These are phyloP conservation scores for Calonectria pseudoturangicola DNA, from an alignment of 2,329 filamentous ascomycete genomes.

Conservation along the genomic window DNA sequence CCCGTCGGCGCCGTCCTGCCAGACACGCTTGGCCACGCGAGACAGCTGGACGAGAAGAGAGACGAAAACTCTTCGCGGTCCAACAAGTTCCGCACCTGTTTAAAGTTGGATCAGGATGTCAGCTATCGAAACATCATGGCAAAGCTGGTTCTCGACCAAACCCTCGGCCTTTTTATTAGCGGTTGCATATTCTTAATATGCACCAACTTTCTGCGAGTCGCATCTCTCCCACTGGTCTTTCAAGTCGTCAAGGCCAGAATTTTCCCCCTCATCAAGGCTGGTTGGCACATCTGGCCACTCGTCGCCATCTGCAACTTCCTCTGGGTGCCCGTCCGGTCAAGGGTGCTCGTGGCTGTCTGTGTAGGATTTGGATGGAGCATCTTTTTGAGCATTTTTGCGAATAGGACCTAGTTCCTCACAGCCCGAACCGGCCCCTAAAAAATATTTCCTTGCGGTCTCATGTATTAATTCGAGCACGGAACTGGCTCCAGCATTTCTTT, in stretches of 20 bases:
- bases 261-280: constrained; percentile 57
- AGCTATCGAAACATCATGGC: constrained; percentile 59
- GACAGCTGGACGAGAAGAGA: constrained; percentile 49
- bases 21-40: constrained; percentile 43
- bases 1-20: constrained; percentile 49
- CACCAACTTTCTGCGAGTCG: constrained; percentile 59
- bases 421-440: not conserved
- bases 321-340: constrained; percentile 60
- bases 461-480: constrained; percentile 15
- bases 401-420: constrained; percentile 44
- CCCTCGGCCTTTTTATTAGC: constrained; percentile 59
- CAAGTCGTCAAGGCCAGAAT: constrained; percentile 55
- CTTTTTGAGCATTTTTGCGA: constrained; percentile 60
- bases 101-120: constrained; percentile 53
- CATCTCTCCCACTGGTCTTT: constrained; percentile 49
- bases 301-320: constrained; percentile 61
- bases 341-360: constrained; percentile 60
- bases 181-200: constrained; percentile 59
- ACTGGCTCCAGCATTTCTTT: constrained; percentile 23
- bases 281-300: constrained; percentile 62
- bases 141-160: constrained; percentile 62
- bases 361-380: constrained; percentile 63
- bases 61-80: constrained; percentile 44
- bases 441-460: not conserved
- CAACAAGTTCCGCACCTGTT: constrained; percentile 37